Evolutionary conservation across 768 basidiomycete species (phyloP), one percentile per base, ranked within the genome.

Genomic region (Tulasnella sp.): DNA sequence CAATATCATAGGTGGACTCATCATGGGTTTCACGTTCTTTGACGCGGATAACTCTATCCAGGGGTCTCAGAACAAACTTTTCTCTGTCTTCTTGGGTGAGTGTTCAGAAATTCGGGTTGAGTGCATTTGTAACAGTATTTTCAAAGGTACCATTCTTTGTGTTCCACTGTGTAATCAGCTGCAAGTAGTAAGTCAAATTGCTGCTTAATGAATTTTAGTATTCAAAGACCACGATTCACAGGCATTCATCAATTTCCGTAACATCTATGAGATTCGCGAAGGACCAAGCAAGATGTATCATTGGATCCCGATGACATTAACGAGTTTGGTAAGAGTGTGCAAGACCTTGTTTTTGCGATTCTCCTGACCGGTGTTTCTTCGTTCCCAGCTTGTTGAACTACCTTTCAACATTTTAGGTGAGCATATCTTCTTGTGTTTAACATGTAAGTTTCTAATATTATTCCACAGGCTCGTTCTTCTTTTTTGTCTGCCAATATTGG

Each of bases 1-100:
- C 5, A 55, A 55, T 35, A 50, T 61, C 19, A 33, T 27, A 15
- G 35, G 57, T 52, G 54, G 58, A 4, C 51, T 63, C 12, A 62
- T 64, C 53, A 63, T 64, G 50, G 64, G 64, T 13, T 65, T 65
- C 58, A 61, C 61, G n/a, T 67, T 69, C 62, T 66, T 63, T 60
- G 63, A 64, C 34, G 59, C 63, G 20, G 61, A 61, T 42, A 64
- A 61, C 19, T 61, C 64, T 9, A 48, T 49, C 13, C 59, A 56
- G 13, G 64, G 63, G 41, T 57, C 66, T 3, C 65, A 66, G 51
- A 64, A 60, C 42, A 65, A 66, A 46, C 54, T 67, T 3, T 64
- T 63, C 58, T 47, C 54, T 7, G 58, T 54, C 4, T 63, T 62
- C 58, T 61, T 60, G 60, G 32, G 56, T 58, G 53, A 13, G 3